Evolutionary conservation across 2,329 filamentous ascomycete genomes (phyloP).

Genomic region (Talaromyces amestolkiae): DNA sequence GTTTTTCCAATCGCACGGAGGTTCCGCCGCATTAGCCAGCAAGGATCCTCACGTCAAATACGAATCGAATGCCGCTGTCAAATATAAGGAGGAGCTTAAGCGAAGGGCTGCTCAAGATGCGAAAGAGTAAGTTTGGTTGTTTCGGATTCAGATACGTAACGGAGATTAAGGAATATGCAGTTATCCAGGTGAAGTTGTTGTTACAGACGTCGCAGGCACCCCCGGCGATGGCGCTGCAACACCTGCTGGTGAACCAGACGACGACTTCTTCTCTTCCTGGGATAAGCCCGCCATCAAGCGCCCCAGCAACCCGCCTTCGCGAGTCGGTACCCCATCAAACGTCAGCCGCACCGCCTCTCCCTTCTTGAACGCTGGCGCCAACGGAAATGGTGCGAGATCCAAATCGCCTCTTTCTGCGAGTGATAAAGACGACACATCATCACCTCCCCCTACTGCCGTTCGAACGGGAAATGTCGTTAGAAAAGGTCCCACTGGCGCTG

Average conservation of each 20-base stretch:
- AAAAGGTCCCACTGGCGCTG: slow-evolving; percentile 64
- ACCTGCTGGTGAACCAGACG: slow-evolving; percentile 75
- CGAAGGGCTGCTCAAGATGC: slow-evolving; percentile 78
- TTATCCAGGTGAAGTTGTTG: slow-evolving; percentile 78
- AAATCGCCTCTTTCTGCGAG: slow-evolving; percentile 72
- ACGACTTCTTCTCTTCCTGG: slow-evolving; percentile 99
- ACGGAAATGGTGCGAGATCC: slow-evolving; percentile 69
- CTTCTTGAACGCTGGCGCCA: slow-evolving; percentile 70
- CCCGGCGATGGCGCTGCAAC: slow-evolving; percentile 66
- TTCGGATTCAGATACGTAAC: not conserved
- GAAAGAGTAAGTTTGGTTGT: slow-evolving; percentile 67
- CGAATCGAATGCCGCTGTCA: slow-evolving; percentile 84
- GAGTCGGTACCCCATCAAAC: slow-evolving; percentile 80
- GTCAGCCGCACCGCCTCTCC: slow-evolving; percentile 82
- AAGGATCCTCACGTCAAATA: slow-evolving; percentile 98
- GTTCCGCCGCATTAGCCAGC: slow-evolving; percentile 87
- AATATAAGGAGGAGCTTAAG: slow-evolving; percentile 97
- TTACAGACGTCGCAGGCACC: slow-evolving; percentile 64
- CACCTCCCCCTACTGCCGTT: slow-evolving; percentile 61
- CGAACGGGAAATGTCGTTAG: slow-evolving; percentile 77
- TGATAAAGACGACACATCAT: slow-evolving; percentile 52
- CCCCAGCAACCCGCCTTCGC: slow-evolving; percentile 87
- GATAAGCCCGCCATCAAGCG: slow-evolving; percentile 97
- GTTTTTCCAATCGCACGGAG: slow-evolving; percentile 96
- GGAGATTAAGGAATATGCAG: slow-evolving; percentile 47